Evolutionary conservation across 1,284 basidiomycete species (phyloP).

Genomic region (Thecaphora thlaspeos): DNA sequence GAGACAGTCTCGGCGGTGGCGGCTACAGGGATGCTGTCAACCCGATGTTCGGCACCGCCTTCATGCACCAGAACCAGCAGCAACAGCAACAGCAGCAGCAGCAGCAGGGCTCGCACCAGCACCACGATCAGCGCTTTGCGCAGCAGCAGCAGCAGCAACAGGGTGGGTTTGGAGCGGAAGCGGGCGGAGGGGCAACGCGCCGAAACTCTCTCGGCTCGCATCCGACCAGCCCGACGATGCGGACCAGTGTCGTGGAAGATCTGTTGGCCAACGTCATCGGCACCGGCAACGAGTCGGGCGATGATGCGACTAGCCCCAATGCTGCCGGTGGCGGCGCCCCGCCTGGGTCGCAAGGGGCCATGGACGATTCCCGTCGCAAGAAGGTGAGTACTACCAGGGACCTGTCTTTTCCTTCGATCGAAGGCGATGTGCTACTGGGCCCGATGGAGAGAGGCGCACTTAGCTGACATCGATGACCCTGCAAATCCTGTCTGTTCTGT

Average conservation of each 20-base stretch:
- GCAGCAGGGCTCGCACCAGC: too few relatives aligned
- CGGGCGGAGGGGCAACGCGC: slow-evolving; percentile 7
- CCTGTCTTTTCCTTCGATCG: too few relatives aligned
- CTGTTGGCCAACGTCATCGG: slow-evolving; percentile 25
- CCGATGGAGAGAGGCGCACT: too few relatives aligned
- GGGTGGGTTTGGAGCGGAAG: too few relatives aligned
- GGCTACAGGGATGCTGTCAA: slow-evolving; percentile 21
- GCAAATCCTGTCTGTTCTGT: too few relatives aligned
- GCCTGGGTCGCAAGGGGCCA: slow-evolving; percentile 5
- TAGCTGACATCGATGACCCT: too few relatives aligned
- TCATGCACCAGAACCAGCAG: too few relatives aligned
- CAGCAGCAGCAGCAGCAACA: too few relatives aligned
- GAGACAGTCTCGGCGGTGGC: slow-evolving; percentile 8
- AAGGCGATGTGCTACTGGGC: too few relatives aligned
- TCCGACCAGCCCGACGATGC: slow-evolving; percentile 30
- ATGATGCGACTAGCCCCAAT: slow-evolving; percentile 12
- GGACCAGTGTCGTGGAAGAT: slow-evolving; percentile 19
- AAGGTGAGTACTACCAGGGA: slow-evolving; percentile 11
- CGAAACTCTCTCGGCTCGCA: slow-evolving; percentile 29
- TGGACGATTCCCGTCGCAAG: slow-evolving; percentile 29
- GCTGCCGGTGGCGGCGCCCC: slow-evolving; percentile 6
- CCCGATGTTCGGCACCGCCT: slow-evolving; percentile 24
- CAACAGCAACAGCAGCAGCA: too few relatives aligned
- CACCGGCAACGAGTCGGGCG: slow-evolving; percentile 26
- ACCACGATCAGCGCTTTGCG: too few relatives aligned